Conservation (phyloP, 208 protist species). For the Vickermania spadyakhi region DNA sequence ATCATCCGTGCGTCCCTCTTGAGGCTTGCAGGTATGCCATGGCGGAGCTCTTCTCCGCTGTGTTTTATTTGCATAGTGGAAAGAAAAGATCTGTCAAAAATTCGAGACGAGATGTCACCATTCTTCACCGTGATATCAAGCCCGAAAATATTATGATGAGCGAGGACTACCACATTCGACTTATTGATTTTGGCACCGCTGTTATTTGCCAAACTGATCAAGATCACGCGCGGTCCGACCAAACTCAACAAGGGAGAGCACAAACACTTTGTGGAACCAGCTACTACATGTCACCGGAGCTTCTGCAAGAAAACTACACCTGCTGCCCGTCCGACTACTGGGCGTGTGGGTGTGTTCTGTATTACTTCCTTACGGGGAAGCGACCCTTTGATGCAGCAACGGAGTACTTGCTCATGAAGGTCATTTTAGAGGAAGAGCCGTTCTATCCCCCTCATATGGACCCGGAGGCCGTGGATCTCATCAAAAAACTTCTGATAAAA, state of each 20-base stretch:
- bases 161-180: constrained; percentile 84
- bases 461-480: constrained; percentile 61
- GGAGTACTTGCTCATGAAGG: constrained; percentile 83
- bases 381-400: constrained; percentile 84
- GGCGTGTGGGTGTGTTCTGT: constrained; percentile 90
- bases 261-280: constrained; percentile 88
- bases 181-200: constrained; percentile 96
- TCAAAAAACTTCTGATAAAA: constrained; percentile 69
- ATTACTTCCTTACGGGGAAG: constrained; percentile 80
- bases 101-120: constrained; percentile 16
- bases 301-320: constrained; percentile 89
- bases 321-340: constrained; percentile 92
- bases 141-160: constrained; percentile 95
- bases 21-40: constrained; percentile 76
- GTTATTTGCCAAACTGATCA: constrained; percentile 60
- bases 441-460: constrained; percentile 58
- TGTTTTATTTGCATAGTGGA: constrained; percentile 93
- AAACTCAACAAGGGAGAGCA: constrained; percentile 36
- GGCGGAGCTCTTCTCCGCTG: constrained; percentile 91
- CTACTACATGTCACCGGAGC: constrained; percentile 92
- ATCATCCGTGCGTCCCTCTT: constrained; percentile 53
- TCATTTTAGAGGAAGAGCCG: constrained; percentile 80
- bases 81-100: constrained; percentile 35
- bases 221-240: constrained; percentile 22
- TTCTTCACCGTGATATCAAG: constrained; percentile 95